A percentile compares a stretch with the other conserved stretches of the same genome.
Evolutionary conservation across 2,329 filamentous ascomycete genomes (phyloP).

Genomic region (Torrubiella hemipterigena): DNA sequence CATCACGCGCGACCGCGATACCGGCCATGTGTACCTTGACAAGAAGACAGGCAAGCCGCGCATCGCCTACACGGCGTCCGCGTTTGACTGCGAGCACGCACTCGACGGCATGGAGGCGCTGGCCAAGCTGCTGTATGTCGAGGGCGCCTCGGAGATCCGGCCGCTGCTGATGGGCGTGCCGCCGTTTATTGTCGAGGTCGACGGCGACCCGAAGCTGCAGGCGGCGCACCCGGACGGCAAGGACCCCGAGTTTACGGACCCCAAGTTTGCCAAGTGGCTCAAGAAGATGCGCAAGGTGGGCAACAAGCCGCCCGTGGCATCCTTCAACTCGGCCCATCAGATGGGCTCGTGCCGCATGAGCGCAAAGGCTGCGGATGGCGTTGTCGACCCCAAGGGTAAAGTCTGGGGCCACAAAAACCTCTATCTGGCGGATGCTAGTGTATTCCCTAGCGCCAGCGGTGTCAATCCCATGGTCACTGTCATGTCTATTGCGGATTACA

Average conservation of each 20-base stretch:
- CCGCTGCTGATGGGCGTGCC: slow-evolving; percentile 48
- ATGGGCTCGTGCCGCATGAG: slow-evolving; percentile 73
- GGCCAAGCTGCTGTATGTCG: slow-evolving; percentile 65
- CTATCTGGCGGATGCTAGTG: slow-evolving; percentile 63
- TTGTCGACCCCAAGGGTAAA: slow-evolving; percentile 43
- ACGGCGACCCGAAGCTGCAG: slow-evolving; percentile 9
- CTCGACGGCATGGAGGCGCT: slow-evolving; percentile 60
- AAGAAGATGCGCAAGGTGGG: slow-evolving; percentile 32
- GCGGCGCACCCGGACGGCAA: slow-evolving; percentile 9
- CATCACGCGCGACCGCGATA: slow-evolving; percentile 63
- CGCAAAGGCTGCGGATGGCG: slow-evolving; percentile 33
- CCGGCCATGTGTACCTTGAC: slow-evolving; percentile 64
- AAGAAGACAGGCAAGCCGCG: slow-evolving; percentile 50
- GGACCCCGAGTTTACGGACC: slow-evolving; percentile 40
- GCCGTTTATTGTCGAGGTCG: slow-evolving; percentile 40
- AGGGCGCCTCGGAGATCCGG: slow-evolving; percentile 72
- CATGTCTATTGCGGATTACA: slow-evolving; percentile 59
- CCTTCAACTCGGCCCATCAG: slow-evolving; percentile 65
- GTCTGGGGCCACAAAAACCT: slow-evolving; percentile 56
- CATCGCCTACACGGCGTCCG: slow-evolving; percentile 59
- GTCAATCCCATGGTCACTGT: slow-evolving; percentile 74
- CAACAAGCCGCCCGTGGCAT: slow-evolving; percentile 35
- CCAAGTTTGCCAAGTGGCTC: slow-evolving; percentile 51
- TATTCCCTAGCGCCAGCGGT: slow-evolving; percentile 65
- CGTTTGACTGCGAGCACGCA: slow-evolving; percentile 60